phyloP scores from a whole-genome alignment of 2,329 filamentous ascomycete genomes.

The Bretziella fagacearum region DNA sequence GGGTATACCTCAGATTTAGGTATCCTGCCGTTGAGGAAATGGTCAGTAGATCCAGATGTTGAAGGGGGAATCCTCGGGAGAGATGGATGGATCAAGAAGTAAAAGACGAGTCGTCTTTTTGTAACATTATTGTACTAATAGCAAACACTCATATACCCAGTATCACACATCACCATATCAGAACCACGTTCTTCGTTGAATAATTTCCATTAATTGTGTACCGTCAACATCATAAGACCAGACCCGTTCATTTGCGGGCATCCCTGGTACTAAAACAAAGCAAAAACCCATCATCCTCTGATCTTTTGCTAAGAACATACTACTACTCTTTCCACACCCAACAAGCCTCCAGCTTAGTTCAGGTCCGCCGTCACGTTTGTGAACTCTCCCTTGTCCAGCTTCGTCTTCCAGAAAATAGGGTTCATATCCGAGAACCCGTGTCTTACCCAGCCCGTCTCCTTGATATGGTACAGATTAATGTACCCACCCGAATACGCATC shows the following conservation, averaged over 20 bases:
- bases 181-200: neutral
- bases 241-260: slow-evolving; percentile 9
- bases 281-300: slow-evolving; percentile 2
- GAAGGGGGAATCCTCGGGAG: slow-evolving; percentile 51
- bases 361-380: slow-evolving; percentile 76
- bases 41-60: slow-evolving; percentile 50
- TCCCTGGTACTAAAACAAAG: slow-evolving; percentile 7
- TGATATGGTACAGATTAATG: slow-evolving; percentile 98
- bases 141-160: neutral
- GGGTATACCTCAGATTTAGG: slow-evolving; percentile 51
- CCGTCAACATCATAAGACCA: slow-evolving; percentile 12
- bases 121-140: slow-evolving; percentile 14
- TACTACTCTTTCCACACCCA: neutral
- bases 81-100: slow-evolving; percentile 27
- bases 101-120: slow-evolving; percentile 7
- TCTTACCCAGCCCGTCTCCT: slow-evolving; percentile 97
- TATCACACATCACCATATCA: neutral
- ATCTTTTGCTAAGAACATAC: neutral
- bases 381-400: slow-evolving; percentile 96
- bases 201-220: slow-evolving; percentile 12
- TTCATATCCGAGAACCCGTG: slow-evolving; percentile 97
- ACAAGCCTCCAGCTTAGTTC: slow-evolving; percentile 26
- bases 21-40: slow-evolving; percentile 46
- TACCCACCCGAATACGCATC: slow-evolving; percentile 98
- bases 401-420: slow-evolving; percentile 99